phyloP scores from a whole-genome alignment of 2,329 filamentous ascomycete genomes.

The Didymella glomerata region DNA sequence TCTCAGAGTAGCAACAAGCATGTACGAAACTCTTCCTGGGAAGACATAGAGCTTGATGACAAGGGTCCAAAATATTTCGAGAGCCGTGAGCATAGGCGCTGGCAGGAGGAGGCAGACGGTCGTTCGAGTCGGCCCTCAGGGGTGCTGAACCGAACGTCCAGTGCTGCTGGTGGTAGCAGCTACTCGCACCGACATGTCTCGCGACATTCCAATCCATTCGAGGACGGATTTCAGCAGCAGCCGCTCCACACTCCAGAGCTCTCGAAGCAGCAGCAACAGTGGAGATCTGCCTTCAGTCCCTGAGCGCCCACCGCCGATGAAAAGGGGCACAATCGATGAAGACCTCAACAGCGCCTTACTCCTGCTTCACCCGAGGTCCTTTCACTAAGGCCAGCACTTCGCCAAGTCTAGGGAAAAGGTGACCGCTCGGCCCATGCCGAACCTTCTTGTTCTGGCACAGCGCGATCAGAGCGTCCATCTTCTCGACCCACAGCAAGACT shows the following conservation, averaged over 20 bases:
- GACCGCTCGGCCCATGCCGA: background rate
- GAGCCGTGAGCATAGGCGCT: conserved; percentile 9
- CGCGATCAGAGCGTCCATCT: background rate
- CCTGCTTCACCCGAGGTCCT: background rate
- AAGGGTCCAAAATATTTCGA: conserved; percentile 4
- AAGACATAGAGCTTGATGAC: conserved; percentile 11
- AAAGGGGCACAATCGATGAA: background rate
- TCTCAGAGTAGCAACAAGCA: background rate
- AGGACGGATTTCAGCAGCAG: conserved; percentile 16
- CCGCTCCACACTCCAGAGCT: conserved; percentile 13
- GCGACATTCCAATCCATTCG: background rate
- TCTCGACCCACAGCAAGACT: background rate
- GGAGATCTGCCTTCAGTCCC: conserved; percentile 13
- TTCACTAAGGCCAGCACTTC: background rate
- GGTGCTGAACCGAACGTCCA: background rate
- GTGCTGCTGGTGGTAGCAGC: background rate
- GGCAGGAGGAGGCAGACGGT: conserved; percentile 9
- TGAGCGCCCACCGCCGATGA: background rate
- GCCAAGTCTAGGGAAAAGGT: background rate
- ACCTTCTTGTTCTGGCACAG: background rate
- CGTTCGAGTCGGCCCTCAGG: background rate
- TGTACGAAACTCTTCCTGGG: conserved; percentile 5
- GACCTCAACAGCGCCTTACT: background rate
- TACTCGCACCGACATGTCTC: background rate
- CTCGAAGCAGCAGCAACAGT: conserved; percentile 12